Conservation (phyloP, 306 rosid species). For the Quercus ilex region DNA sequence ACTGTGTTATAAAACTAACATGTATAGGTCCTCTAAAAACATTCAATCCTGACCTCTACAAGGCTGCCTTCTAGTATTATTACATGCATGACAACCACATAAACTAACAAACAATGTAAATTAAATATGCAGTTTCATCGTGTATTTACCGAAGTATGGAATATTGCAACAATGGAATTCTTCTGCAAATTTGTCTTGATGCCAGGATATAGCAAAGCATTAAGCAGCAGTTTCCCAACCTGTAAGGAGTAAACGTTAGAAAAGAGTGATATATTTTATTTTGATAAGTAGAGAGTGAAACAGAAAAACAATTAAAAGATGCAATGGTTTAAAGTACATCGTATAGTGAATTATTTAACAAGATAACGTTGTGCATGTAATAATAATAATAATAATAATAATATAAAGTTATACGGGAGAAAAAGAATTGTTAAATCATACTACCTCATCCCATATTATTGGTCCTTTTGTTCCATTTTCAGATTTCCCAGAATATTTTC, state of each 20-base stretch:
- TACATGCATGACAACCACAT: background rate
- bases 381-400: background rate
- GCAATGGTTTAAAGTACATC: background rate
- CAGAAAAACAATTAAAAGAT: background rate
- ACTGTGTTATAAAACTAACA: background rate
- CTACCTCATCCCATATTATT: too few species aligned
- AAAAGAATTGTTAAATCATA: background rate
- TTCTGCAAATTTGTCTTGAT: constrained; percentile 86
- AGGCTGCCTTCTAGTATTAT: background rate
- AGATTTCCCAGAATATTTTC: too few species aligned
- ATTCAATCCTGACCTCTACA: background rate
- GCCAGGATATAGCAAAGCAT: constrained; percentile 88
- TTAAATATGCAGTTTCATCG: background rate
- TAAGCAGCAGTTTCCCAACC: constrained; percentile 91
- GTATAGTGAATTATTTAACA: too few species aligned
- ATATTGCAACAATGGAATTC: constrained; percentile 91
- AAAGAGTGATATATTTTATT: too few species aligned
- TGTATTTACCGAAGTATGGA: constrained; percentile 76
- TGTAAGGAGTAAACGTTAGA: constrained; percentile 34
- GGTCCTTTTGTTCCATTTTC: too few species aligned
- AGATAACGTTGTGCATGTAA: too few species aligned
- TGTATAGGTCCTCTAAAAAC: background rate
- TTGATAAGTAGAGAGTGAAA: constrained; percentile 20
- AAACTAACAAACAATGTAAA: background rate
- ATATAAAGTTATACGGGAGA: background rate